Percentiles rank a stretch among this genome's conserved stretches.
phyloP scores from a whole-genome alignment of 23 red algal species.

The Gracilaria domingensis region DNA sequence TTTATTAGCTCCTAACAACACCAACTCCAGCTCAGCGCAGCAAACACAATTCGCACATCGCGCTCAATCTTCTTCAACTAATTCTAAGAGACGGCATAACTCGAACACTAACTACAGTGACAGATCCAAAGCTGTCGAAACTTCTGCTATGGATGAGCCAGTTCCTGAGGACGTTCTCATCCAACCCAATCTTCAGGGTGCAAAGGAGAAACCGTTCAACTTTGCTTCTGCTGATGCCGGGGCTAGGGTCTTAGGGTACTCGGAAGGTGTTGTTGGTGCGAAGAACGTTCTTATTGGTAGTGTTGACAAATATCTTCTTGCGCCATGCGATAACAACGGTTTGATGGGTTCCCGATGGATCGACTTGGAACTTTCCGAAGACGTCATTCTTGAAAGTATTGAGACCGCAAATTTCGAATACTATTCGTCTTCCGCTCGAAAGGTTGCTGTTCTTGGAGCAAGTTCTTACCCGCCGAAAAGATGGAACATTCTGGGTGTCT shows the following conservation, averaged over 20 bases:
- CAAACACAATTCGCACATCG: background rate
- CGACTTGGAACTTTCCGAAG: constrained; percentile 91
- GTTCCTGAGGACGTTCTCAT: background rate
- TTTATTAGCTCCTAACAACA: constrained; percentile 19
- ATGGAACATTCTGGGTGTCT: constrained; percentile 79
- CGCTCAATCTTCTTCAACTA: background rate
- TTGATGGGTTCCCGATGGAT: constrained; percentile 68
- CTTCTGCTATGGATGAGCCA: background rate
- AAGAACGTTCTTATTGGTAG: constrained; percentile 79
- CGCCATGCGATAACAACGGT: constrained; percentile 60
- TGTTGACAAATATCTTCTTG: constrained; percentile 85
- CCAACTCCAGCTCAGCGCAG: background rate
- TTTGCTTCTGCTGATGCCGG: constrained; percentile 90
- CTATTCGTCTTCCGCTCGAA: constrained; percentile 77
- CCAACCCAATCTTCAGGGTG: background rate
- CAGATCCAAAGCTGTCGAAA: background rate
- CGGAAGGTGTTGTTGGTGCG: constrained; percentile 63
- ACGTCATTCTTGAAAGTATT: constrained; percentile 80
- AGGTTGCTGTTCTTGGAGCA: constrained; percentile 73
- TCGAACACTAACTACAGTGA: constrained; percentile 3
- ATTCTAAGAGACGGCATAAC: background rate
- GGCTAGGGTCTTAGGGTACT: constrained; percentile 73
- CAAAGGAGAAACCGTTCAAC: constrained; percentile 70
- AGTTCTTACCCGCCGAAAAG: constrained; percentile 66
- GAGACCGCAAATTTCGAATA: constrained; percentile 84